Evolutionary conservation across 106 monocot species (phyloP), one percentile per base, ranked within the genome.

Genomic region (Dioscorea zingiberensis): DNA sequence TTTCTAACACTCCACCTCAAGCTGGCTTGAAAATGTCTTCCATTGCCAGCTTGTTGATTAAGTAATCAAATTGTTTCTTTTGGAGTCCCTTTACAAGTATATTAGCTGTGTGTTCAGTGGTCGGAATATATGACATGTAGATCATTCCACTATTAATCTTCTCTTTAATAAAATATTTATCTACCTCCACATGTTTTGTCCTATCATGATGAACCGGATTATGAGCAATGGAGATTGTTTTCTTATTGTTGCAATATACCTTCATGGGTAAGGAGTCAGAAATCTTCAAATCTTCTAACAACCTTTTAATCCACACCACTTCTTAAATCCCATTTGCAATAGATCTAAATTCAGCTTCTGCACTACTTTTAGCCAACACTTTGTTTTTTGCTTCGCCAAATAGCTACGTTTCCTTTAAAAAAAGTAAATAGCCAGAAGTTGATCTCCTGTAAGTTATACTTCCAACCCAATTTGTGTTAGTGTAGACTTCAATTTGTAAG

Each of bases 371-470:
- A 25, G 53, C 66, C 66, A 13, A 66, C 49, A 28, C 29, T 54
- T 54, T 51, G n/a, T 27, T 66, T 54, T 26, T 65, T 65, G 13
- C 46, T 66, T 2, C 54, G 51, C 53, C 27, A 66, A 25, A 25
- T 54, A 3, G 53, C 51, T 16, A 66, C 0, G 25, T 66, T 66
- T 3, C 66, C 51, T 11, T 25, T 26, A 12, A 53, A 1, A 66
- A 66, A 54, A 14, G 25, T 66, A 13, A 66, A 27, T 66, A 54
- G 16, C 27, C 25, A 17, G 66, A 66, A 9, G 66, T 66, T 10
- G 51, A 66, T 18, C n/a, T 48, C 13, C 53, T 54, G 25, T 66
- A 48, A 27, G 15, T 25, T 22, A 64, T 25, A 66, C 22, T 27
- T 25, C 51, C 27, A 1, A 17, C 51, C 66, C 65, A 47, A 24